Conservation (phyloP, 768 basidiomycete genomes). For the Heimioporus sp. region DNA sequence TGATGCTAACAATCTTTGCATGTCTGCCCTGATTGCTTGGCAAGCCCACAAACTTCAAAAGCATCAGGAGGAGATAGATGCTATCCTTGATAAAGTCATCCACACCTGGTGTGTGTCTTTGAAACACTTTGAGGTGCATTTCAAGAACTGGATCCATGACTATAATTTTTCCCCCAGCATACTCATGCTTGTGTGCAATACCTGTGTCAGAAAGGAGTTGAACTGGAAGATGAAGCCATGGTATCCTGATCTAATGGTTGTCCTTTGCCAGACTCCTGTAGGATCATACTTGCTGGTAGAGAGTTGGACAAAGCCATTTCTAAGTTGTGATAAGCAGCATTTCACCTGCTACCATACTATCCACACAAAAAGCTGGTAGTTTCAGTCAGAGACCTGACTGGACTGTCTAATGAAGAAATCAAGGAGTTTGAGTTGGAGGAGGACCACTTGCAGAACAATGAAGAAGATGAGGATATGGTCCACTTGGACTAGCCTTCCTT, state of each 20-base stretch:
- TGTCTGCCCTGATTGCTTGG: not conserved
- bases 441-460: no score
- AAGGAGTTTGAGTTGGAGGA: no score
- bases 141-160: not conserved
- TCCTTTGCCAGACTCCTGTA: not conserved
- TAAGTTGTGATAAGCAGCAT: not conserved
- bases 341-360: not conserved
- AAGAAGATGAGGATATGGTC: no score
- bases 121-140: not conserved
- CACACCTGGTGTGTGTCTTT: not conserved
- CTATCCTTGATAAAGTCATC: not conserved
- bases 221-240: conserved; percentile 22
- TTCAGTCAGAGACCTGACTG: no score
- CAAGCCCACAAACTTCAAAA: not conserved
- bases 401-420: no score
- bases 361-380: no score
- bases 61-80: not conserved
- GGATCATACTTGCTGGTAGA: not conserved
- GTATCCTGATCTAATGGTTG: not conserved
- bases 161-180: not conserved
- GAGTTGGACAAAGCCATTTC: not conserved
- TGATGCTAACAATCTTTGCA: not conserved
- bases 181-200: not conserved
- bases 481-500: no score
- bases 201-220: conserved; percentile 1